A percentile compares a stretch with the other conserved stretches of the same genome.
Conservation (phyloP, 345 rosid genomes). For the Angophora floribunda region DNA sequence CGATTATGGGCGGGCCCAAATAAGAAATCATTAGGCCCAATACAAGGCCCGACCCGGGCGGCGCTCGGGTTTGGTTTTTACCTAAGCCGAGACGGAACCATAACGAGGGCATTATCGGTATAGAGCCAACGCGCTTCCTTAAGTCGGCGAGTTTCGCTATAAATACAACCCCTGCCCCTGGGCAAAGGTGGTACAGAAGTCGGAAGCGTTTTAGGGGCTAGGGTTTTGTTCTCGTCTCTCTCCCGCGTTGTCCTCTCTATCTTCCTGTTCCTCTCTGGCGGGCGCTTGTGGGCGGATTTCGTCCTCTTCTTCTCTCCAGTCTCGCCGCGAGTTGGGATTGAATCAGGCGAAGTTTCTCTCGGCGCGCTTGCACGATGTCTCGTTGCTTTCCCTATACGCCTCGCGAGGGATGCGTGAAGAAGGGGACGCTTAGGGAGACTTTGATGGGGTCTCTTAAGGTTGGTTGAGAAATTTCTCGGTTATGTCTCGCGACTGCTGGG, state of each 20-base stretch:
- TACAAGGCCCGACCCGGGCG: not conserved
- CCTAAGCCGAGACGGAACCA: not conserved
- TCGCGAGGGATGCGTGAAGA: constrained; percentile 13
- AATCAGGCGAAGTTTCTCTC: not conserved
- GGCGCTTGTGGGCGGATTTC: not conserved
- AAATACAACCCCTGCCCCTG: not conserved
- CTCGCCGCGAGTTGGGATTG: not conserved
- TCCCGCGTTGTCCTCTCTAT: not conserved
- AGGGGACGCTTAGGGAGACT: constrained; percentile 13
- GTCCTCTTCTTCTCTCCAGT: not conserved
- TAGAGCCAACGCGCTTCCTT: not conserved
- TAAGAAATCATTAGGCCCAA: not conserved
- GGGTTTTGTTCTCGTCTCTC: not conserved
- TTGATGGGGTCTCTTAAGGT: constrained; percentile 46
- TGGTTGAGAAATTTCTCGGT: constrained; percentile 26
- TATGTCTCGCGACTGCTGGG: not conserved
- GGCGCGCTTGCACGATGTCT: constrained; percentile 21
- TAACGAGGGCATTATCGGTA: not conserved
- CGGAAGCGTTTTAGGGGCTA: not conserved
- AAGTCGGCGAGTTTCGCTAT: not conserved
- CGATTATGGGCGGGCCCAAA: not conserved
- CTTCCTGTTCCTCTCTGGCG: not conserved
- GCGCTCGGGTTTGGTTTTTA: not conserved
- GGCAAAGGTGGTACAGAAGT: accelerated
- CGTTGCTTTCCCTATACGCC: constrained; percentile 45